Base-by-base conservation (phyloP, 2,329 filamentous ascomycete species). In the Pestalotiopsis sp. region DNA sequence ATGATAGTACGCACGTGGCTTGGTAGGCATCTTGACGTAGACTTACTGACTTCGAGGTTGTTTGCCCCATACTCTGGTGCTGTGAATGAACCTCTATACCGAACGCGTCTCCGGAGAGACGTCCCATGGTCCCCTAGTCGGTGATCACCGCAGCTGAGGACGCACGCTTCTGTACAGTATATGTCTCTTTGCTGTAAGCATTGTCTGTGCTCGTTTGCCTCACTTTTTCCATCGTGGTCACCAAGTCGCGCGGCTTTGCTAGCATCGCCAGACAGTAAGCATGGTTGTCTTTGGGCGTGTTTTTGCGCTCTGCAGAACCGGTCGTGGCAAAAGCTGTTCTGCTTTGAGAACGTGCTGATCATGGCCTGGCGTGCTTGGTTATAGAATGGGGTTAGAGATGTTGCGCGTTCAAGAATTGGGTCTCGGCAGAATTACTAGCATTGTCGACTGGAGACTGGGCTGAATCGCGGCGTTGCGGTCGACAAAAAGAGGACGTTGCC, bases 401-500 rank as follows among this genome's bases (percentile, higher is more conserved):
- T 20, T 20, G 35, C 30, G 17, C 14, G 17, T 35, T 39, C 35
- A 17, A 20, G 58, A 52, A n/a, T 22, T 6, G 58, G 24, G 17
- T 20, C 6, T 35, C 11, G 14, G 11, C 6, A 22, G 30, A 35
- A 61, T 61, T 61, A 61, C 58, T 61, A 61, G 10, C 17, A 30
- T 35, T n/a, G 17, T 35, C 13, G 3, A 22, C 44, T 52, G n/a
- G 17, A 11, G 17, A n/a, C n/a, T 10, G 44, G 44, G 20, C 3
- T 52, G 44, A 52, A 22, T 9, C 44, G 17, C n/a, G 6, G n/a
- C 20, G 44, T 17, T 22, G 9, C 20, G 44, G 35, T 61, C 35
- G 58, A 61, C 58, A 61, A 61, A 61, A 61, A 61, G 58, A 61
- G 26, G 30, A 17, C 58, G 58, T 9, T 61, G 44, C 58, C 30